A percentile compares a stretch with the other conserved stretches of the same genome.
These are phyloP conservation scores for Saccharomycopsis microspora DNA, from an alignment of 805 yeast species.

Conservation along the genomic window DNA sequence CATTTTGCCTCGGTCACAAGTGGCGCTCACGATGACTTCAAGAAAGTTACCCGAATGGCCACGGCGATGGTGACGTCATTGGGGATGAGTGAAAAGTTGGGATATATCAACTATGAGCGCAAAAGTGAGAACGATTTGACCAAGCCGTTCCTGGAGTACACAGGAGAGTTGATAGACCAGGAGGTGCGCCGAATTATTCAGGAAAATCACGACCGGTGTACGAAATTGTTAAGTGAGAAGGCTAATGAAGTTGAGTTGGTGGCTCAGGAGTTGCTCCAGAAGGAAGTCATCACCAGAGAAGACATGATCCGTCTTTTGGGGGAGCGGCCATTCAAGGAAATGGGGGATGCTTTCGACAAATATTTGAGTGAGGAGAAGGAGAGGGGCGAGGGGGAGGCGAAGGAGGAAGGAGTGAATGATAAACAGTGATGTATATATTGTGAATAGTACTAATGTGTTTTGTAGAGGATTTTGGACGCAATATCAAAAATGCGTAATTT, in stretches of 20 bases:
- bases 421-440: no score
- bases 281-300: constrained; percentile 87
- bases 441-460: no score
- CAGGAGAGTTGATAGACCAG: constrained; percentile 67
- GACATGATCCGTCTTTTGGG: constrained; percentile 89
- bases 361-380: constrained; percentile 32
- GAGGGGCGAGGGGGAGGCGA: no score
- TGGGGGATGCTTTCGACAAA: constrained; percentile 83
- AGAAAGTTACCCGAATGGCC: constrained; percentile 83
- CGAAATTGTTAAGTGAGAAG: constrained; percentile 53
- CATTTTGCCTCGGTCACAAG: constrained; percentile 81
- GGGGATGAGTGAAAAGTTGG: constrained; percentile 81
- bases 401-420: no score
- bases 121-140: constrained; percentile 56
- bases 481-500: no score
- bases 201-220: constrained; percentile 67
- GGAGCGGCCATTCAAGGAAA: constrained; percentile 83
- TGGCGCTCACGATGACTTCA: constrained; percentile 90
- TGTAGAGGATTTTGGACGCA: no score
- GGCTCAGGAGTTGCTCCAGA: constrained; percentile 74
- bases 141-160: constrained; percentile 84
- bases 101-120: constrained; percentile 57
- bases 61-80: constrained; percentile 78
- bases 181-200: constrained; percentile 74
- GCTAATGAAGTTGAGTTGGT: constrained; percentile 69